Conservation (phyloP, 2,329 filamentous ascomycete genomes). For the Colletotrichum sp. region DNA sequence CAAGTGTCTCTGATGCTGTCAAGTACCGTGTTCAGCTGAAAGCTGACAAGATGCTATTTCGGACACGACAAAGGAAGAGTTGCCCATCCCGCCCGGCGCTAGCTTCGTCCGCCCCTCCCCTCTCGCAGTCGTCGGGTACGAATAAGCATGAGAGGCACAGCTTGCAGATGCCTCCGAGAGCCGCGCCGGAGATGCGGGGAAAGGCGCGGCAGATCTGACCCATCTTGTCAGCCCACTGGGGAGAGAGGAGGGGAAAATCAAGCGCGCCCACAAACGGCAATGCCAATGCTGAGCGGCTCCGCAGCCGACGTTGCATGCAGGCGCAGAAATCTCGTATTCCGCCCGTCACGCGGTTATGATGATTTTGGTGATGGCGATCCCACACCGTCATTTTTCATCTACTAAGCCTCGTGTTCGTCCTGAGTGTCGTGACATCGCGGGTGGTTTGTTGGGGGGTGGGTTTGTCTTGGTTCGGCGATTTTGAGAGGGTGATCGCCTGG, state of each 20-base stretch:
- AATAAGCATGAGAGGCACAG: not conserved
- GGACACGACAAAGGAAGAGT: not conserved
- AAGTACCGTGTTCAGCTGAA: not conserved
- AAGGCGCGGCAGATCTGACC: not conserved
- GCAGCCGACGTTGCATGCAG: conserved; percentile 10
- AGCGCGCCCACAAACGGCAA: not conserved
- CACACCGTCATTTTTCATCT: not conserved
- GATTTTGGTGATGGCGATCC: not conserved
- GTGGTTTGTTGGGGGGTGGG: not conserved
- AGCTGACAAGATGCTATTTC: not conserved
- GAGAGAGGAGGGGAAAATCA: not conserved
- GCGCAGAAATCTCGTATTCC: conserved; percentile 7
- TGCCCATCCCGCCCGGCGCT: not conserved
- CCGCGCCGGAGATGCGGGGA: conserved; percentile 11
- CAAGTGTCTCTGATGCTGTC: not conserved
- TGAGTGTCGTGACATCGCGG: not conserved
- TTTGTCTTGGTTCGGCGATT: not conserved
- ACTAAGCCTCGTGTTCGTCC: not conserved
- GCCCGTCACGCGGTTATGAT: not conserved
- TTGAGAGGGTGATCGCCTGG: not conserved
- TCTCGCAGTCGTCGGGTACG: not conserved
- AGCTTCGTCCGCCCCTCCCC: not conserved
- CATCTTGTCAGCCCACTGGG: not conserved
- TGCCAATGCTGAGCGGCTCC: not conserved
- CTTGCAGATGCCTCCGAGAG: not conserved